These are phyloP conservation scores for Wickerhamomyces sp. DNA, from an alignment of 1,139 yeast species.

Conservation along the genomic window DNA sequence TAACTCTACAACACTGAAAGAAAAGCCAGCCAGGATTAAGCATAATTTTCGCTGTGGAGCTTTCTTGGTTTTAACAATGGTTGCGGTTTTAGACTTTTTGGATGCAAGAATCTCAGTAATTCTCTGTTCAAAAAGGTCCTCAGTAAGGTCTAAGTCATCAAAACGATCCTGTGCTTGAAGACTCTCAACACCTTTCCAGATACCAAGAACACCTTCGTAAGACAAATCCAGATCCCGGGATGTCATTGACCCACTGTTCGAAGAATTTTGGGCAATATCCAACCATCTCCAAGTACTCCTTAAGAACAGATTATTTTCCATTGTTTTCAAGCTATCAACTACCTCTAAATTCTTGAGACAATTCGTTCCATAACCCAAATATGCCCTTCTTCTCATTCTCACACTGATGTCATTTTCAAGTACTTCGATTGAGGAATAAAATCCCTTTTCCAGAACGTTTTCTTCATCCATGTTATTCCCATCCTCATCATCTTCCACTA, in stretches of 20 bases:
- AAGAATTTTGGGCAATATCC: slow-evolving; percentile 61
- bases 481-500: slow-evolving; percentile 27
- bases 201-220: slow-evolving; percentile 81
- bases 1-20: slow-evolving; percentile 69
- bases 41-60: slow-evolving; percentile 70
- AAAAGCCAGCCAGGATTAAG: slow-evolving; percentile 89
- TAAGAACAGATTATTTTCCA: slow-evolving; percentile 55
- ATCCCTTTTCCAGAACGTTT: slow-evolving; percentile 20
- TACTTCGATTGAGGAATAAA: slow-evolving; percentile 30
- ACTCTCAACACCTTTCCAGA: slow-evolving; percentile 80
- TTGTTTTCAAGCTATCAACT: slow-evolving; percentile 45
- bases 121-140: slow-evolving; percentile 17
- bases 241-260: slow-evolving; percentile 64
- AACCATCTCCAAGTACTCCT: slow-evolving; percentile 91
- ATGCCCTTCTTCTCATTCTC: slow-evolving; percentile 65
- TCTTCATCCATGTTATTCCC: slow-evolving; percentile 20
- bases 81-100: slow-evolving; percentile 18
- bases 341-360: slow-evolving; percentile 60
- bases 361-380: slow-evolving; percentile 68
- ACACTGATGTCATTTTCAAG: slow-evolving; percentile 61
- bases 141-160: slow-evolving; percentile 40
- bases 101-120: slow-evolving; percentile 17
- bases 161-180: slow-evolving; percentile 53
- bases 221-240: slow-evolving; percentile 71
- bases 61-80: slow-evolving; percentile 39